Evolutionary conservation across 129 eudicot genomes (phyloP).

Genomic region (Flaveria ramosissima): DNA sequence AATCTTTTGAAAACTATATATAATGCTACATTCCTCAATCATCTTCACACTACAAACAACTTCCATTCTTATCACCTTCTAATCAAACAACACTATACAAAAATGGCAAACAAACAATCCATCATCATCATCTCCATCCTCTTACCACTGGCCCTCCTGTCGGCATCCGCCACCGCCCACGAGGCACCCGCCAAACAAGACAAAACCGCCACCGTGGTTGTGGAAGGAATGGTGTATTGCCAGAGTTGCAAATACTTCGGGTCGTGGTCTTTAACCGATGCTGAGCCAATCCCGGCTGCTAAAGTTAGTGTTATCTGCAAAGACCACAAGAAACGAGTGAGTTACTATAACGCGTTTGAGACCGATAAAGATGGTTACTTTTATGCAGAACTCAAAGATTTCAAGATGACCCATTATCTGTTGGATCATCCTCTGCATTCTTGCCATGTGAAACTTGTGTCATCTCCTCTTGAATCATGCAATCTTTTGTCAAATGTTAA

Average conservation of each 20-base stretch:
- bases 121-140: conserved; percentile 40
- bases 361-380: conserved; percentile 69
- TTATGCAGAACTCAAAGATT: conserved; percentile 68
- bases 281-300: conserved; percentile 75
- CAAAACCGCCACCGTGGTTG: conserved; percentile 55
- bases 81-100: conserved; percentile 16
- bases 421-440: conserved; percentile 95
- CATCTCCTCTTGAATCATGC: conserved; percentile 68
- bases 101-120: conserved; percentile 55
- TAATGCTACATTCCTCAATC: conserved; percentile 18
- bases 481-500: conserved; percentile 68
- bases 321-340: conserved; percentile 69
- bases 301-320: conserved; percentile 83
- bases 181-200: conserved; percentile 41
- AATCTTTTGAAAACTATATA: conserved; percentile 39
- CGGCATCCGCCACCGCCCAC: conserved; percentile 45
- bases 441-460: conserved; percentile 77
- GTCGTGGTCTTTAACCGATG: conserved; percentile 66
- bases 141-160: conserved; percentile 41
- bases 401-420: conserved; percentile 56
- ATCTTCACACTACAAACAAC: conserved; percentile 30
- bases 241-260: conserved; percentile 73
- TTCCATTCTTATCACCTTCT: conserved; percentile 9
- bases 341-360: conserved; percentile 64
- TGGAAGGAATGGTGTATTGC: conserved; percentile 84